These are phyloP conservation scores for Eucalyptus curtisii DNA, from an alignment of 345 rosid genomes.

Conservation along the genomic window DNA sequence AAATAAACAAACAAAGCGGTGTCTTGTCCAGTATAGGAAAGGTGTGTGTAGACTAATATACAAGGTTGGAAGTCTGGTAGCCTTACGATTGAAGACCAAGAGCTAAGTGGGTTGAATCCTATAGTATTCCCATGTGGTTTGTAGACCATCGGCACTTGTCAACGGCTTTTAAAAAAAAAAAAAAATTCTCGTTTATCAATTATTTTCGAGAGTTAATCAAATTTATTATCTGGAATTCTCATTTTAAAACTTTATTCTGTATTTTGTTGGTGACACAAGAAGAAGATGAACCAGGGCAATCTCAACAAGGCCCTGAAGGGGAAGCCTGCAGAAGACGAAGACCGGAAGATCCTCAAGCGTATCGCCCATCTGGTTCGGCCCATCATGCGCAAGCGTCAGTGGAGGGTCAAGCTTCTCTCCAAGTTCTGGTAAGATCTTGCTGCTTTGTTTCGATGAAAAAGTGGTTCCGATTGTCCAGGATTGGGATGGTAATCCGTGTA, in stretches of 20 bases:
- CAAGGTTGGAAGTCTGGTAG: neutral
- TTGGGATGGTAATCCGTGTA: neutral
- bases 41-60: neutral
- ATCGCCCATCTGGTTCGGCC: constrained; percentile 58
- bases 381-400: constrained; percentile 41
- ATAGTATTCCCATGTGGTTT: no score
- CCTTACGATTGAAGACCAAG: neutral
- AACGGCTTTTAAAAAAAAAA: no score
- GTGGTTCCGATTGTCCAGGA: neutral
- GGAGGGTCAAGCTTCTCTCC: constrained; percentile 47
- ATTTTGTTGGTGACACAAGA: no score
- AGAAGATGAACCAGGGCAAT: constrained; percentile 20
- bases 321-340: constrained; percentile 66
- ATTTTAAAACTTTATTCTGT: no score
- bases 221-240: no score
- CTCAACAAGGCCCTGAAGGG: constrained; percentile 51
- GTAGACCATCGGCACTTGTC: no score
- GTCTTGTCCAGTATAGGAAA: neutral
- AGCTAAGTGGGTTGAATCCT: neutral
- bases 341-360: constrained; percentile 45
- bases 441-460: neutral
- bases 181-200: no score
- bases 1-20: no score
- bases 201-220: no score
- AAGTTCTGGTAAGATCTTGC: constrained; percentile 26